phyloP scores from a whole-genome alignment of 768 basidiomycete species.

The Gelatoporia subvermispora region DNA sequence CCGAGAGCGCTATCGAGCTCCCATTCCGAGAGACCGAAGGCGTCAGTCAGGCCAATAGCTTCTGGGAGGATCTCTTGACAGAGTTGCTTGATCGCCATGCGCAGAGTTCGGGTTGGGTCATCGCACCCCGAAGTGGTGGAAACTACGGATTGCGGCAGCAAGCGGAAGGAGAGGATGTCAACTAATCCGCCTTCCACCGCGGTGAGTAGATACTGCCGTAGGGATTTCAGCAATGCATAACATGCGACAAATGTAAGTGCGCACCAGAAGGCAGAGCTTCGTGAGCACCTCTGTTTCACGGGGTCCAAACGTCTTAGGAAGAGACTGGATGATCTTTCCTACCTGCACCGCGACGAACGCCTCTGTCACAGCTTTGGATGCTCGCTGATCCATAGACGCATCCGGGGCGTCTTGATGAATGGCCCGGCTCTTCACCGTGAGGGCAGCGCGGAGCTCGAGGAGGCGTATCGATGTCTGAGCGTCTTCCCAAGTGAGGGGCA shows the following conservation, averaged over 20 bases:
- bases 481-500: constrained; percentile 33
- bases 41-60: constrained; percentile 63
- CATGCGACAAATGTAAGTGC: constrained; percentile 11
- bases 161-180: constrained; percentile 54
- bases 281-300: constrained; percentile 17
- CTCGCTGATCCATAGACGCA: constrained; percentile 50
- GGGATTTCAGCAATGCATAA: background rate
- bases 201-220: constrained; percentile 53
- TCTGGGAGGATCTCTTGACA: constrained; percentile 57
- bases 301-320: constrained; percentile 16
- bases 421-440: constrained; percentile 43
- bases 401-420: constrained; percentile 36
- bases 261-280: constrained; percentile 42
- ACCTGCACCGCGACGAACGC: constrained; percentile 62
- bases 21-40: constrained; percentile 74
- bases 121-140: constrained; percentile 10
- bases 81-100: constrained; percentile 42
- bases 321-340: constrained; percentile 37
- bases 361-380: constrained; percentile 61
- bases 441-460: constrained; percentile 63
- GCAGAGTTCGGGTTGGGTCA: constrained; percentile 45
- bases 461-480: constrained; percentile 37
- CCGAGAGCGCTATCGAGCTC: constrained; percentile 68
- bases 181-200: constrained; percentile 49
- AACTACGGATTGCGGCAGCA: constrained; percentile 25